phyloP scores from a whole-genome alignment of 1,284 basidiomycete species.

The Acaromyces ingoldii region DNA sequence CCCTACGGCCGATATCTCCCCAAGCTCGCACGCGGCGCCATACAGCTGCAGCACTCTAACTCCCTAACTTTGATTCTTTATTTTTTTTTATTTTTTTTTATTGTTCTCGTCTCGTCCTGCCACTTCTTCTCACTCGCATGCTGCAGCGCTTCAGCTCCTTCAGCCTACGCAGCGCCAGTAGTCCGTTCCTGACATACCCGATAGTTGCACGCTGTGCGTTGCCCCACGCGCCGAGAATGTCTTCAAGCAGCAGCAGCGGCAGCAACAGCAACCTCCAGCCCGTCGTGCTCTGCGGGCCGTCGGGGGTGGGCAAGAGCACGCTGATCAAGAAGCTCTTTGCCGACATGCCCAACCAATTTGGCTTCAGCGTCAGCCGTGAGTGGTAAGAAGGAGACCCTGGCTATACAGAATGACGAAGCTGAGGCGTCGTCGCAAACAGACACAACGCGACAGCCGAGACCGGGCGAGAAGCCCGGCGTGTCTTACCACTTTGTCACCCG shows the following conservation, averaged over 20 bases:
- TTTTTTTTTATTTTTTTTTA: too few relatives aligned
- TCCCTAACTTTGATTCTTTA: too few relatives aligned
- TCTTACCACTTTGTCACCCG: conserved; percentile 60
- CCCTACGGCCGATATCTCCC: too few relatives aligned
- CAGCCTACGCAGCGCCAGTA: too few relatives aligned
- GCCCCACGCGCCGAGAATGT: too few relatives aligned
- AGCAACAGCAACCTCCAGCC: conserved; percentile 52
- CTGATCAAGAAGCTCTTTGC: conserved; percentile 77
- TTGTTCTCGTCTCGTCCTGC: too few relatives aligned
- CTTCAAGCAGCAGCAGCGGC: not conserved
- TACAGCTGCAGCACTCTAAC: too few relatives aligned
- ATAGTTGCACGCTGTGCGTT: too few relatives aligned
- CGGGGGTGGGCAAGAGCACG: conserved; percentile 91
- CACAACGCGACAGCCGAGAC: conserved; percentile 80
- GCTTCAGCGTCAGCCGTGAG: conserved; percentile 85
- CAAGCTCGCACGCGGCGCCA: too few relatives aligned
- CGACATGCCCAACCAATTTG: conserved; percentile 78
- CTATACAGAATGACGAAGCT: not conserved
- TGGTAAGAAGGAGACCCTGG: conserved; percentile 13
- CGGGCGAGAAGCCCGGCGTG: conserved; percentile 72
- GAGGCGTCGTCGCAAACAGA: conserved; percentile 55
- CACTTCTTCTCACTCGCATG: too few relatives aligned
- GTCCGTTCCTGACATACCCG: too few relatives aligned
- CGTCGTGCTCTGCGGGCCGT: conserved; percentile 74
- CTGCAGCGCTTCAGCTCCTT: too few relatives aligned